Evolutionary conservation across 805 yeast species (phyloP).

Genomic region (Naumovozyma castellii): DNA sequence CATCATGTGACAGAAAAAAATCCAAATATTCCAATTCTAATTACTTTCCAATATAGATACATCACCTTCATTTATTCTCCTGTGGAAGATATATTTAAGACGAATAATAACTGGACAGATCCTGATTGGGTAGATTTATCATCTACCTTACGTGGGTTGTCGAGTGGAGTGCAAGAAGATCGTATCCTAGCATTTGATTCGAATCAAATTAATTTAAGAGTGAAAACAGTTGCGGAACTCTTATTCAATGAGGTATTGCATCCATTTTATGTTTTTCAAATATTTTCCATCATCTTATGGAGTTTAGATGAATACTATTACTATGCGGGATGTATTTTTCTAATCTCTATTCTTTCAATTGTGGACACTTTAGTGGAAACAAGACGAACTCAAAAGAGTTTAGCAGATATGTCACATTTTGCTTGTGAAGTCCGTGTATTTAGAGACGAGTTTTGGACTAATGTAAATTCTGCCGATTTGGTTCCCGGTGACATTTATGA

Average conservation of each 20-base stretch:
- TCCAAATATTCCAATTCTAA: conserved; percentile 52
- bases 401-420: conserved; percentile 64
- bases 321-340: conserved; percentile 84
- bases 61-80: conserved; percentile 79
- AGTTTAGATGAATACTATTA: conserved; percentile 84
- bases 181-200: conserved; percentile 66
- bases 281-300: conserved; percentile 88
- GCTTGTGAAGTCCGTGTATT: conserved; percentile 80
- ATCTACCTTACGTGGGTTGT: conserved; percentile 52
- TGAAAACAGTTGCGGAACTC: conserved; percentile 55
- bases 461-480: conserved; percentile 59
- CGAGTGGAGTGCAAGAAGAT: conserved; percentile 58
- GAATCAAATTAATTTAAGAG: conserved; percentile 67
- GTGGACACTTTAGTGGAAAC: conserved; percentile 81
- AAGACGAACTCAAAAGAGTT: conserved; percentile 56
- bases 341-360: conserved; percentile 76
- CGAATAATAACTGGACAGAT: conserved; percentile 84
- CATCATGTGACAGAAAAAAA: conserved; percentile 25
- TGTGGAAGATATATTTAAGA: conserved; percentile 70
- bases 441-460: conserved; percentile 90
- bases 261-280: conserved; percentile 92
- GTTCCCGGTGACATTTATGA: conserved; percentile 97
- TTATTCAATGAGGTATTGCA: conserved; percentile 82
- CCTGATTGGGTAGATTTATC: conserved; percentile 58
- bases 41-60: conserved; percentile 73